These are phyloP conservation scores for Penicillium aurantiogriseum DNA, from an alignment of 2,329 filamentous ascomycete species.

Conservation along the genomic window DNA sequence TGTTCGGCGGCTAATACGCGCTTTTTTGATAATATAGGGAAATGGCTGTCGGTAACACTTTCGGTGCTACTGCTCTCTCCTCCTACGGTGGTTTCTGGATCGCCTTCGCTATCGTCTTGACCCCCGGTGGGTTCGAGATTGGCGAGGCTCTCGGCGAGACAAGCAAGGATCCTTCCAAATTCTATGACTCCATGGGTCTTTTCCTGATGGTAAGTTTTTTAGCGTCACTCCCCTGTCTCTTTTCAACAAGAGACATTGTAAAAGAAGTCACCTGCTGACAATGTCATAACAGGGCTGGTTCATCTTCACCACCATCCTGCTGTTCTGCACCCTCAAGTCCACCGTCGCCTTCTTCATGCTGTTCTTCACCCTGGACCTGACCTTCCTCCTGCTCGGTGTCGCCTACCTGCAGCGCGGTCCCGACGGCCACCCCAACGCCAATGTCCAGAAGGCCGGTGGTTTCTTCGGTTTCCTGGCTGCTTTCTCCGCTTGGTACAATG, in stretches of 20 bases:
- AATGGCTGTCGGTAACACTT: conserved; percentile 84
- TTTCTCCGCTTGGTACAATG: conserved; percentile 85
- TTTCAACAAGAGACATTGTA: too few species aligned
- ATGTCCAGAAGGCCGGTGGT: conserved; percentile 68
- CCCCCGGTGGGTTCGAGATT: conserved; percentile 65
- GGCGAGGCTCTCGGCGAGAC: conserved; percentile 38
- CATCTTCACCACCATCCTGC: conserved; percentile 75
- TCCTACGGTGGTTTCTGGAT: conserved; percentile 87
- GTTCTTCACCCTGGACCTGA: conserved; percentile 73
- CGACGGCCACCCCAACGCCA: conserved; percentile 40
- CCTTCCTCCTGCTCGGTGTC: conserved; percentile 70
- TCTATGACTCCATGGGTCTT: conserved; percentile 65
- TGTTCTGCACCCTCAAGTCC: conserved; percentile 72
- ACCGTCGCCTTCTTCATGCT: conserved; percentile 75
- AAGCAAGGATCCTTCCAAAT: conserved; percentile 36
- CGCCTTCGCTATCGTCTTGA: conserved; percentile 68
- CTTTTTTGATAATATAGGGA: conserved; percentile 56
- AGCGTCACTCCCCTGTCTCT: too few species aligned
- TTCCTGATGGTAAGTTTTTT: conserved; percentile 60
- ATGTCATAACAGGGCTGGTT: conserved; percentile 61
- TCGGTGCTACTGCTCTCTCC: conserved; percentile 76
- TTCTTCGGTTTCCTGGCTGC: conserved; percentile 77
- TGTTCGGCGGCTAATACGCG: not conserved
- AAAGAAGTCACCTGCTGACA: conserved; percentile 8
- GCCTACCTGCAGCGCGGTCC: conserved; percentile 59